These are phyloP conservation scores for Phytophthora foliorum DNA, from an alignment of 352 stramenopile species.

Conservation along the genomic window DNA sequence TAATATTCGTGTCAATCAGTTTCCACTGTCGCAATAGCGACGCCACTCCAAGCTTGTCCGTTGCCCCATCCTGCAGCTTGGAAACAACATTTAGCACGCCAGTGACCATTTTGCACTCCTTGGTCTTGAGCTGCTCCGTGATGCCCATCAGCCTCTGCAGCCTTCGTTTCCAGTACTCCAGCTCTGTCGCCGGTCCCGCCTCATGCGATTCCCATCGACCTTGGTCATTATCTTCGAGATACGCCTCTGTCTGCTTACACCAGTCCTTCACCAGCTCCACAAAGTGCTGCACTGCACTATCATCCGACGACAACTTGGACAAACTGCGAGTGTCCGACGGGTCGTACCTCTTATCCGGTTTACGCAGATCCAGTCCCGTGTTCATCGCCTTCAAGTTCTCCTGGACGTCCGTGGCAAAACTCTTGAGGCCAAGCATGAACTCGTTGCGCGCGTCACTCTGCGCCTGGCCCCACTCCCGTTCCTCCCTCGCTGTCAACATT, in stretches of 20 bases:
- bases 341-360: conserved; percentile 88
- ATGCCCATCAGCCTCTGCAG: conserved; percentile 89
- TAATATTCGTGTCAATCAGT: conserved; percentile 91
- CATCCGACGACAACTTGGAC: conserved; percentile 75
- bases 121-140: conserved; percentile 91
- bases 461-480: conserved; percentile 72
- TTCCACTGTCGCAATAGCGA: conserved; percentile 84
- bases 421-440: conserved; percentile 85
- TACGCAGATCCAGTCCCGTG: conserved; percentile 88
- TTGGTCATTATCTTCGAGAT: conserved; percentile 89
- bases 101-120: conserved; percentile 91
- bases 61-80: conserved; percentile 73
- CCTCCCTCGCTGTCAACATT: conserved; percentile 45
- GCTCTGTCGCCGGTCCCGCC: conserved; percentile 80
- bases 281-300: conserved; percentile 83
- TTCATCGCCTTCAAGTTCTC: conserved; percentile 92
- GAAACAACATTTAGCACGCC: conserved; percentile 83
- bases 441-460: conserved; percentile 79
- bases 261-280: conserved; percentile 91
- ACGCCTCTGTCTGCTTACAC: conserved; percentile 89
- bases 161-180: conserved; percentile 90
- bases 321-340: conserved; percentile 71
- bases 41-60: conserved; percentile 75
- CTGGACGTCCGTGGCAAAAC: conserved; percentile 88
- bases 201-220: conserved; percentile 85